phyloP scores from a whole-genome alignment of 768 basidiomycete genomes.

The Thelephora ganbajun region DNA sequence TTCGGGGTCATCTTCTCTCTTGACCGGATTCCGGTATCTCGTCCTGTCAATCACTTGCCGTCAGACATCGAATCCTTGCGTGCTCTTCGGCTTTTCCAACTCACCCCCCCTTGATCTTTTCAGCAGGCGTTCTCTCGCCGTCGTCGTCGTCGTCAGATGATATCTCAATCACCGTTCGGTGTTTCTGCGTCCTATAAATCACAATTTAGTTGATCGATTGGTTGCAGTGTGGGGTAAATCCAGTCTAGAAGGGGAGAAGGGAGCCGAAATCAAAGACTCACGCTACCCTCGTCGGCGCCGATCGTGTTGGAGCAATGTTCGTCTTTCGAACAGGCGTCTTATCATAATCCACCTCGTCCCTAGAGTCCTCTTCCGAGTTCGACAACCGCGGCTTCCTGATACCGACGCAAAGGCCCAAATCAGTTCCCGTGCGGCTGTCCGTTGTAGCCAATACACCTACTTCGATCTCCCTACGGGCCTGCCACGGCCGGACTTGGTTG shows the following conservation, averaged over 20 bases:
- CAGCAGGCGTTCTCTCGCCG: constrained; percentile 22
- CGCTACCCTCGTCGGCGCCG: constrained; percentile 45
- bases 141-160: constrained; percentile 23
- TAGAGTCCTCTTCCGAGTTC: constrained; percentile 31
- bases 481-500: constrained; percentile 7
- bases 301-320: constrained; percentile 29
- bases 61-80: background rate
- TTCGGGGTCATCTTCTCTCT: background rate
- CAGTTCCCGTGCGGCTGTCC: constrained; percentile 13
- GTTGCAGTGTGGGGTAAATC: constrained; percentile 16
- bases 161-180: constrained; percentile 13
- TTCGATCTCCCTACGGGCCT: constrained; percentile 13
- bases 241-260: constrained; percentile 15
- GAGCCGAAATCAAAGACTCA: constrained; percentile 19
- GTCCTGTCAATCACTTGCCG: background rate
- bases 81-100: background rate
- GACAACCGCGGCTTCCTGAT: constrained; percentile 44
- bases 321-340: constrained; percentile 20
- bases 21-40: constrained; percentile 7
- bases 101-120: constrained; percentile 2
- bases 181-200: constrained; percentile 23
- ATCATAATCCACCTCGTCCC: constrained; percentile 21
- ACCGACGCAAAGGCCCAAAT: background rate
- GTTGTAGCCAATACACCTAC: constrained; percentile 24
- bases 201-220: constrained; percentile 5